Evolutionary conservation across 2,329 filamentous ascomycete species (phyloP), one percentile per base, ranked within the genome.

Genomic region (Pyrenochaeta sp.): DNA sequence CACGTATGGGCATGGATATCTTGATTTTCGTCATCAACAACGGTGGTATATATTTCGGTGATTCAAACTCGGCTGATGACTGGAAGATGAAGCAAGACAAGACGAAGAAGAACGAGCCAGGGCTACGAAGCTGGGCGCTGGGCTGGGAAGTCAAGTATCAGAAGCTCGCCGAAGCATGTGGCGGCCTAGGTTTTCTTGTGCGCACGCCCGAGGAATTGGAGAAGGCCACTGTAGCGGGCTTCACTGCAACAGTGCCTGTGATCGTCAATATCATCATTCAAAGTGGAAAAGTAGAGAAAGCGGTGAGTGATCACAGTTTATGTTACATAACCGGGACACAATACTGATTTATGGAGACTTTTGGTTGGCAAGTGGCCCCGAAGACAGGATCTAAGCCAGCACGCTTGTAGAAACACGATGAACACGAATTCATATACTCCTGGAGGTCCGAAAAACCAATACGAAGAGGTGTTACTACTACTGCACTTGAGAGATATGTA

Each of bases 1-100:
- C 82, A 3, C 76, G 82, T 3, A 82, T 83, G 59, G 73, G 78
- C 9, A 84, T 85, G 74, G 81, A 83, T 37, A 75, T 83, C 4
- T 64, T 85, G 36, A 81, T 85, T 49, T 82, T 84, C 62, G 81
- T 85, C 2, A 77, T 84, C 50, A 85, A 86, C 58, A 86, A 86
- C 61, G 79, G 81, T 32, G 75, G 75, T 17, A 64, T 78, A 4
- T 78, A 77, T 45, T 68, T 71, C 31, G 75, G 76, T 14, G 74
- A 77, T 48, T 68, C 65, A 1, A 61, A 71, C n/a, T 58, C 65
- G 3, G 60, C 75, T 17, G 74, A 79, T 30, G 72, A 76, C 7
- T 85, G 80, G 78, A 64, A 76, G n/a, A 56, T 70, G 21, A 72
- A 80, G 51, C 81, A 81, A 49, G 64, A 54, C 29, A 61, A 51